phyloP scores from a whole-genome alignment of 257 asterid species.

The Voacanga thouarsii region DNA sequence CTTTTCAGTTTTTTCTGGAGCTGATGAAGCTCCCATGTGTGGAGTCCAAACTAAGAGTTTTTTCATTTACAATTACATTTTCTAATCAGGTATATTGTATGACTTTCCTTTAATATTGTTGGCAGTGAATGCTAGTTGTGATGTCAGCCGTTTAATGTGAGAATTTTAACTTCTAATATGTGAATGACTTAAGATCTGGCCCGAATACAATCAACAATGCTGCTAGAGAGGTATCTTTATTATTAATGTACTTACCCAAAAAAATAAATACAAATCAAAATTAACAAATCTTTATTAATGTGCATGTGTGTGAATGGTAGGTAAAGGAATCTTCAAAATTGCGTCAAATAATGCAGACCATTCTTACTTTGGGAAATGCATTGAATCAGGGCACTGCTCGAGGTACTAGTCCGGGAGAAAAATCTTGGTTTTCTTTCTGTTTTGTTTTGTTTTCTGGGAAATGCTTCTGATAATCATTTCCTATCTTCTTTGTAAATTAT shows the following conservation, averaged over 20 bases:
- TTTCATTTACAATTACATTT: slow-evolving; percentile 86
- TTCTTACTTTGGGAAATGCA: slow-evolving; percentile 95
- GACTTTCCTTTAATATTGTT: slow-evolving; percentile 16
- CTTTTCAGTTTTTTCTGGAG: slow-evolving; percentile 87
- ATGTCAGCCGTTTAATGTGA: slow-evolving; percentile 19
- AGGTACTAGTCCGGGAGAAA: slow-evolving; percentile 45
- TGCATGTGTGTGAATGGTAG: slow-evolving; percentile 45
- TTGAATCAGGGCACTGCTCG: slow-evolving; percentile 97
- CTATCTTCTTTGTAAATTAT: slow-evolving; percentile 17
- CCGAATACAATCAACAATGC: slow-evolving; percentile 76
- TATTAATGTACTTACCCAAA: background rate
- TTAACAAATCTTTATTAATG: too few species aligned
- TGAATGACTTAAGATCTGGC: slow-evolving; percentile 68
- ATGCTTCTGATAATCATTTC: slow-evolving; percentile 19
- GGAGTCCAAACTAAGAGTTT: slow-evolving; percentile 94
- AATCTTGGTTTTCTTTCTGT: background rate
- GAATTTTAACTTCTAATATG: slow-evolving; percentile 49
- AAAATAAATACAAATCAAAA: too few species aligned
- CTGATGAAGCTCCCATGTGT: slow-evolving; percentile 98
- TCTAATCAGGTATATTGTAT: slow-evolving; percentile 65
- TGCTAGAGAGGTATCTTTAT: slow-evolving; percentile 67
- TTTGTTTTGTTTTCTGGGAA: slow-evolving; percentile 17
- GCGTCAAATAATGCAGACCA: slow-evolving; percentile 96
- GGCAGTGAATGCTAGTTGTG: slow-evolving; percentile 15
- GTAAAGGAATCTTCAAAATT: slow-evolving; percentile 82